Evolutionary conservation across 306 rosid genomes (phyloP), one percentile per base, ranked within the genome.

Genomic region (Vigna hirtella): DNA sequence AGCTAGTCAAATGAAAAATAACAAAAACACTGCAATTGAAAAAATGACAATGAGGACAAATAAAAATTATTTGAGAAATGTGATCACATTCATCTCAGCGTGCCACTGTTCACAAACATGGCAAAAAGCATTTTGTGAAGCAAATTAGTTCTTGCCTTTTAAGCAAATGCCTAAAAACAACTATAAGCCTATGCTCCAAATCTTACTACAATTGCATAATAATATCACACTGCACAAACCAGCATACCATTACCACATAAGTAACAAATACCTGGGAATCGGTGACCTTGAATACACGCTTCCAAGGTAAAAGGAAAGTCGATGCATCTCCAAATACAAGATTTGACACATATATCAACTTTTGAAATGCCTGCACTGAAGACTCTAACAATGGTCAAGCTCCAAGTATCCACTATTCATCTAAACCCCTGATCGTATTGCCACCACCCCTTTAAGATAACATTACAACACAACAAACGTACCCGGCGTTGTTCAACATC

Each of bases 331-430:
- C 97, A 77, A 96, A 96, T 77, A 93, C 97, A 79, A 91, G 90
- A 76, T 94, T 93, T 9, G 99, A 96, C 72, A 96, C 94, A 82
- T 93, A 96, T 65, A 96, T 90, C 90, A 96, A 84, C 92, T 96
- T 96, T 87, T 96, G 98, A 85, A 96, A 96, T 24, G 97, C 99
- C 99, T 96, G 99, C 98, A 91, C 99, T 93, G 93, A 89, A 88
- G 91, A 87, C 70, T 66, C 91, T 77, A 75, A 81, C 70, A 83
- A 85, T 87, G 97, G 89, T 91, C 97, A 96, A 91, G 96, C 88
- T 82, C 90, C 86, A 79, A 67, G 78, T 72, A 73, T 88, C 65
- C 59, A 57, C 69, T 64, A 56, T 86, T 66, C 50, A 45, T 49
- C 59, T 43, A 65, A 63, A 75, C 45, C 53, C 50, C 51, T 3